Evolutionary conservation across 2,329 filamentous ascomycete genomes (phyloP).

Genomic region (Lecanosticta acicola): DNA sequence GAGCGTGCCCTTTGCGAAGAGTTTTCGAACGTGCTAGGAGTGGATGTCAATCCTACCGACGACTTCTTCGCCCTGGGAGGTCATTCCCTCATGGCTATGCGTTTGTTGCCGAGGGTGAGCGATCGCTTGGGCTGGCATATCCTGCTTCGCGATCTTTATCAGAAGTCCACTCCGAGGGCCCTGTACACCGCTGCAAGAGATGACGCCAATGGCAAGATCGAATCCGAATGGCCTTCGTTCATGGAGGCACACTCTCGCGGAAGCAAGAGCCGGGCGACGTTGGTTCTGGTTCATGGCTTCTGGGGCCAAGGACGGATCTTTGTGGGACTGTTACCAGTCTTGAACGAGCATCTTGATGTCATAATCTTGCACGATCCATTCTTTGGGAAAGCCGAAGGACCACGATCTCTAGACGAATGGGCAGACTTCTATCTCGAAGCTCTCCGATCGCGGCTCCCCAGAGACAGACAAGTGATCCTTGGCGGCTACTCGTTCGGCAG

Average conservation of each 20-base stretch:
- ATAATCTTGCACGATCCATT: slow-evolving; percentile 8
- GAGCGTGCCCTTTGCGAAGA: slow-evolving; percentile 8
- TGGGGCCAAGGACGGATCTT: slow-evolving; percentile 7
- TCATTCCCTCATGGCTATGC: slow-evolving; percentile 8
- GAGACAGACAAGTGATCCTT: slow-evolving; percentile 1
- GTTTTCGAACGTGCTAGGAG: slow-evolving; percentile 6
- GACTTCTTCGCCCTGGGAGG: slow-evolving; percentile 7
- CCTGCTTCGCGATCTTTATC: slow-evolving; percentile 5
- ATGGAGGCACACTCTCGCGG: slow-evolving; percentile 4
- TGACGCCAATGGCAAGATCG: neutral
- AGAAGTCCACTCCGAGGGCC: slow-evolving; percentile 6
- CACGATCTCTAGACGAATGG: slow-evolving; percentile 5
- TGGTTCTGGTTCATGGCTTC: slow-evolving; percentile 8
- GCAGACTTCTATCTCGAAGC: slow-evolving; percentile 4
- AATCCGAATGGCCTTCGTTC: slow-evolving; percentile 3
- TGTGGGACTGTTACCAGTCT: neutral
- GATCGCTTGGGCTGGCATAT: slow-evolving; percentile 6
- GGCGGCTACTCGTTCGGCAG: slow-evolving; percentile 9
- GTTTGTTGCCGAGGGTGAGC: slow-evolving; percentile 3
- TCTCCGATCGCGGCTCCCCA: slow-evolving; percentile 1
- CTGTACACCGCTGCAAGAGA: neutral
- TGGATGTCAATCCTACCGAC: slow-evolving; percentile 2
- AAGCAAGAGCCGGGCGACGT: slow-evolving; percentile 1
- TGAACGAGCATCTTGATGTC: slow-evolving; percentile 3
- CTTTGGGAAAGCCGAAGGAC: slow-evolving; percentile 5